These are phyloP conservation scores for Gossypium schwendimanii DNA, from an alignment of 441 rosid species.

Conservation along the genomic window DNA sequence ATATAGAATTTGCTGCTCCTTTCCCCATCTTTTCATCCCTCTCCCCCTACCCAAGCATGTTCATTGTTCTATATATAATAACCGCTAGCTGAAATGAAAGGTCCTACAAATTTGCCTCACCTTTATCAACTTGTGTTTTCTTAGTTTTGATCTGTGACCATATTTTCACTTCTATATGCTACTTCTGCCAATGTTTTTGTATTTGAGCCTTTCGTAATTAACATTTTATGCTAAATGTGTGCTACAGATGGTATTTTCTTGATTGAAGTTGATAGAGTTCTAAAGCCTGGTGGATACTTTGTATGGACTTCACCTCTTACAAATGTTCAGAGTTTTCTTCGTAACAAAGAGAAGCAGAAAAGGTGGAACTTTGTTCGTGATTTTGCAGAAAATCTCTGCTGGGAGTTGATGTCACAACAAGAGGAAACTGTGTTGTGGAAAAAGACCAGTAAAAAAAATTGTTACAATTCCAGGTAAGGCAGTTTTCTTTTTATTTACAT, in stretches of 20 bases:
- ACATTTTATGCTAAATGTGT: slow-evolving; percentile 3
- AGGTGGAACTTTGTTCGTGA: slow-evolving; percentile 68
- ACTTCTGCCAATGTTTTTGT: neutral
- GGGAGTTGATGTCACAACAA: slow-evolving; percentile 86
- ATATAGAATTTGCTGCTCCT: neutral
- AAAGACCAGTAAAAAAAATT: slow-evolving; percentile 68
- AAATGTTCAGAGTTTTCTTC: slow-evolving; percentile 39
- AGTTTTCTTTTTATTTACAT: neutral
- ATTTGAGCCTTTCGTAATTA: neutral
- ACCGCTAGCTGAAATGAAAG: neutral
- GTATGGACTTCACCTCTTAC: slow-evolving; percentile 91
- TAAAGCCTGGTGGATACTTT: slow-evolving; percentile 90
- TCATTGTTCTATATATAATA: neutral
- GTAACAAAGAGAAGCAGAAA: slow-evolving; percentile 57
- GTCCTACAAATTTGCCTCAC: neutral
- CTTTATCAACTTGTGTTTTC: neutral
- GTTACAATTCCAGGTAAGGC: slow-evolving; percentile 72
- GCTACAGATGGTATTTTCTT: slow-evolving; percentile 68
- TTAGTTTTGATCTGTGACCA: neutral
- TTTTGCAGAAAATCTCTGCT: slow-evolving; percentile 73
- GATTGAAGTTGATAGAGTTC: slow-evolving; percentile 74
- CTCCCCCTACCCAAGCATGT: neutral
- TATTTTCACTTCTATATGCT: neutral
- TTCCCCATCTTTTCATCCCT: neutral
- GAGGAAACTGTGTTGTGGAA: slow-evolving; percentile 96